Evolutionary conservation across 2,329 filamentous ascomycete species (phyloP), one percentile per base, ranked within the genome.

Genomic region (Colletotrichum tabaci): DNA sequence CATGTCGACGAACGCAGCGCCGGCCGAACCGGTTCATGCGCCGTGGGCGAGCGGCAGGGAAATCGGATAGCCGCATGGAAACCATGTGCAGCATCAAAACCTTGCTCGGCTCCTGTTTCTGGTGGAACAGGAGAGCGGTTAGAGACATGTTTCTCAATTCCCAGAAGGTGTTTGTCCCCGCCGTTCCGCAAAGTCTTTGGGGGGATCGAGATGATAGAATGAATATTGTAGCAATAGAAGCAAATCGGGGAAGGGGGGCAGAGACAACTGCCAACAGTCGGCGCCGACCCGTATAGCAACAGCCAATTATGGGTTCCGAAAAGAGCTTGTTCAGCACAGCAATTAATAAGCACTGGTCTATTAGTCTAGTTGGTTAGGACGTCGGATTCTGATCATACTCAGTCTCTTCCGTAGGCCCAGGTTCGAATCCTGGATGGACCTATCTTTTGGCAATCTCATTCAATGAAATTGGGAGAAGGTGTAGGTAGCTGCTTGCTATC

Each of bases 341-440:
- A 6, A 21, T 6, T 5, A 47, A 30, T 52, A 50, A 42, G 13
- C 21, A 16, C 1, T 1, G 68, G 69, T 72, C 69, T 68, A 72
- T 72, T 72, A 72, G 69, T 72, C 69, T 72, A 72, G 69, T 72
- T 72, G 69, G 69, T 72, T 72, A 72, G 69, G 65, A 72, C 69
- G 69, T 72, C 69, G 69, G 69, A 72, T 72, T 72, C 69, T 72
- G 69, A 72, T 46, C 13, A n/a, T 1, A 16, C 10, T 53, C 65
- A 64, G 58, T 53, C 10, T 15, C 15, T 71, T 72, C 69, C 69
- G 69, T 72, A 72, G 15, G 65, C 65, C 69, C 69, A 72, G 69
- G 69, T 72, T 72, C 69, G 69, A 72, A 72, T 69, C 69, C 69
- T 72, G 69, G 69, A 72, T 72, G 65, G 69, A 72, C 69, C 69